Base-by-base conservation (phyloP, 83 land plant species). In the Isoetes engelmannii region DNA sequence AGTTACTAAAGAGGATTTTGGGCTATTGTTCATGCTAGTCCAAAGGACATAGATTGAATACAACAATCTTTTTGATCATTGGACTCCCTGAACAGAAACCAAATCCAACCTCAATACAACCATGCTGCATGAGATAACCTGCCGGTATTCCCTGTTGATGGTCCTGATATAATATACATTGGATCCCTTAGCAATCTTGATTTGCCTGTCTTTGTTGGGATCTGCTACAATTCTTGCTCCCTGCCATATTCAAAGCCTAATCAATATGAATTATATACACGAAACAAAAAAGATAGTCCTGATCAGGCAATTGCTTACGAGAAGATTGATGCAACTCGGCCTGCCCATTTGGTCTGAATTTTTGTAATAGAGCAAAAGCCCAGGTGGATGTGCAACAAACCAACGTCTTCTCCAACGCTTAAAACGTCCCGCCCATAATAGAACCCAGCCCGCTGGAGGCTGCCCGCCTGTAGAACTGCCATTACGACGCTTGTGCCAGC, bases 381-480 rank as follows among this genome's bases (percentile, higher is more conserved):
- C 82, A 5, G 82, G 67, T 12, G 82, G 80, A 61, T 80, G 80
- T 46, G 80, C 82, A 8, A 80, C 80, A 47, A 80, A 80, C 82
- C 82, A 80, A 67, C 82, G 74, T 12, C 80, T 70, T 6, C 75
- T 64, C 82, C 82, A 80, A 18, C 82, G 70, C 50, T 80, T 80
- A 61, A 80, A 80, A 42, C 82, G 73, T 8, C 82, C 82, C 57
- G 82, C 82, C 82, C 82, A 80, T 54, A 80, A 70, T 5, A 80
- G 80, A 21, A 80, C 68, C 82, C 82, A 80, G 17, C 82, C 82
- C 53, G 82, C 82, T 44, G 82, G 75, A 12, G 82, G 79, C 58
- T 75, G 80, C 9, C 82, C 80, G 9, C 71, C 28, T 18, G 45
- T 12, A 58, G 53, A 19, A 15, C 37, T 59, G 19, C 67, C 54